A percentile compares a stretch with the other conserved stretches of the same genome.
Evolutionary conservation across 129 eudicot species (phyloP).

Genomic region (Flaveria sonorensis): DNA sequence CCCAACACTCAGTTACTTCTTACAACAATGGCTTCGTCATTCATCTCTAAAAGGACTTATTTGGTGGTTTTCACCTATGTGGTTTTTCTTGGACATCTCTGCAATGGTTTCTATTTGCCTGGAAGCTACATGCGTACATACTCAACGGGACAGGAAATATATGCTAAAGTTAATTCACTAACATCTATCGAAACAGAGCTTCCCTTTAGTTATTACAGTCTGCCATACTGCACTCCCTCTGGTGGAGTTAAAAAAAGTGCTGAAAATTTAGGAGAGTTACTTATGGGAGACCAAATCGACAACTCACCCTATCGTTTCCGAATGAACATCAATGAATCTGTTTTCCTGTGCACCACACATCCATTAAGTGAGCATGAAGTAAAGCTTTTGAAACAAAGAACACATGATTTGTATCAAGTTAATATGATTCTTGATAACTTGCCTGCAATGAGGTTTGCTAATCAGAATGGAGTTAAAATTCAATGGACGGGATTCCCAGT

Average conservation of each 20-base stretch:
- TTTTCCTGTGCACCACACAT: constrained; percentile 65
- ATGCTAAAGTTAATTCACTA: constrained; percentile 71
- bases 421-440: constrained; percentile 77
- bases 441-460: constrained; percentile 72
- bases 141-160: constrained; percentile 55
- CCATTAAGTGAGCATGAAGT: constrained; percentile 60
- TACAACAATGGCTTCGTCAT: constrained; percentile 43
- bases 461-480: constrained; percentile 64
- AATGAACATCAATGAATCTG: constrained; percentile 69
- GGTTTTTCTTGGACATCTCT: constrained; percentile 38
- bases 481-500: constrained; percentile 88
- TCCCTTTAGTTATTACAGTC: constrained; percentile 77
- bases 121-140: constrained; percentile 89
- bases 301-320: constrained; percentile 78
- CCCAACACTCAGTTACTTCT: neutral
- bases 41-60: constrained; percentile 45
- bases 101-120: constrained; percentile 72
- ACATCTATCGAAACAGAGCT: constrained; percentile 84
- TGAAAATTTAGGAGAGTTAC: constrained; percentile 77
- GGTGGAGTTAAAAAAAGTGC: constrained; percentile 78
- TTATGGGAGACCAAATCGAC: constrained; percentile 89
- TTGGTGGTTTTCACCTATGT: constrained; percentile 38
- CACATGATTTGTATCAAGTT: constrained; percentile 80
- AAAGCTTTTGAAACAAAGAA: constrained; percentile 80
- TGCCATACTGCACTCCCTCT: constrained; percentile 67